Percentiles rank a stretch among this genome's conserved stretches.
phyloP scores from a whole-genome alignment of 495 filamentous ascomycete genomes.

The Trichoderma erinaceum region DNA sequence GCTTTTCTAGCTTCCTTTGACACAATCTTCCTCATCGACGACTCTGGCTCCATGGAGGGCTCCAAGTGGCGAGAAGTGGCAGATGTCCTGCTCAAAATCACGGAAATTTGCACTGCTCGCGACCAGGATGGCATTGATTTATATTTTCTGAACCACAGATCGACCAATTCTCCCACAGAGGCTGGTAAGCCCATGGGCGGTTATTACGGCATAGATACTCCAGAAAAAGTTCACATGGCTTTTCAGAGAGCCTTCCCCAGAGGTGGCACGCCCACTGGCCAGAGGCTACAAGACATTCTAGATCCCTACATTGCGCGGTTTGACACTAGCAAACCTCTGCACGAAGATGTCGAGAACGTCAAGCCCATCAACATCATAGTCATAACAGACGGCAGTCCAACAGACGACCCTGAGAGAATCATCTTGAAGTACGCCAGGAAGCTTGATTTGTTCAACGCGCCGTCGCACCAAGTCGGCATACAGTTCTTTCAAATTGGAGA shows the following conservation, averaged over 20 bases:
- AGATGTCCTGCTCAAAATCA: constrained; percentile 65
- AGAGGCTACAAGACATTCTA: constrained; percentile 66
- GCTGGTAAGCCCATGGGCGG: constrained; percentile 34
- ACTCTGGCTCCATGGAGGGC: constrained; percentile 83
- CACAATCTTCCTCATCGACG: constrained; percentile 91
- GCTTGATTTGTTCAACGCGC: constrained; percentile 66
- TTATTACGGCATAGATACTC: constrained; percentile 53
- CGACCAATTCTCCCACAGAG: background rate
- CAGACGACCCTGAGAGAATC: constrained; percentile 63
- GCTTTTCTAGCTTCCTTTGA: constrained; percentile 84
- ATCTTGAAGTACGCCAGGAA: constrained; percentile 61
- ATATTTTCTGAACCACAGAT: constrained; percentile 74
- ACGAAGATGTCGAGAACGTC: constrained; percentile 43
- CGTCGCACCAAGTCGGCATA: constrained; percentile 82
- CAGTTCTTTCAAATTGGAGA: constrained; percentile 96
- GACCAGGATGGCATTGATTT: constrained; percentile 91
- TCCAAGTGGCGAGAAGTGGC: constrained; percentile 68
- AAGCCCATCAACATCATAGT: constrained; percentile 92
- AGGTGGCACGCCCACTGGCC: constrained; percentile 71
- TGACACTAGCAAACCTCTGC: constrained; percentile 23
- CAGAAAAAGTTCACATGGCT: constrained; percentile 52
- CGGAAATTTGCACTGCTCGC: constrained; percentile 76
- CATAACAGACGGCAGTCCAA: constrained; percentile 84
- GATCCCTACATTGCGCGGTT: constrained; percentile 52
- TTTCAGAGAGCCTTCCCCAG: constrained; percentile 59